phyloP scores from a whole-genome alignment of 805 yeast genomes.

The Lipomyces orientalis region DNA sequence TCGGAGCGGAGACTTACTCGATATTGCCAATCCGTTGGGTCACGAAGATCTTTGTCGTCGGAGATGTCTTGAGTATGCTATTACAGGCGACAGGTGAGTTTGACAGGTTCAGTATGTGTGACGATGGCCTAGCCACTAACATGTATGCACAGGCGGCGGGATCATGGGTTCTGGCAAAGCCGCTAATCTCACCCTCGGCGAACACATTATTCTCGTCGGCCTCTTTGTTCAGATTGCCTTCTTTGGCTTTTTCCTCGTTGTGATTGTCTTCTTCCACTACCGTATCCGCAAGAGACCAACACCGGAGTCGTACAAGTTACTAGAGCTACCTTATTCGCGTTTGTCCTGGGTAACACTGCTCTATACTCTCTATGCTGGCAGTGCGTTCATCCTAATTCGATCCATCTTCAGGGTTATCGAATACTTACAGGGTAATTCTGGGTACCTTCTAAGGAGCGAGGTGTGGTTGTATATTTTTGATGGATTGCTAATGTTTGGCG shows the following conservation, averaged over 20 bases:
- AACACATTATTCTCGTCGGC: conserved; percentile 43
- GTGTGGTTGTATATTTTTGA: conserved; percentile 14
- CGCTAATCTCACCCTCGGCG: conserved; percentile 33
- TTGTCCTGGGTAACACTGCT: neutral
- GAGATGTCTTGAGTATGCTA: conserved; percentile 34
- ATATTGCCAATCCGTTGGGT: conserved; percentile 30
- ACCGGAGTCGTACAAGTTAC: neutral
- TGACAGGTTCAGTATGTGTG: too few relatives aligned
- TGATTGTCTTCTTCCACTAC: conserved; percentile 35
- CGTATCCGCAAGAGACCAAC: neutral
- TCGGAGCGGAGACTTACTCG: conserved; percentile 29
- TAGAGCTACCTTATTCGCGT: neutral
- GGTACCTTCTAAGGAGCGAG: conserved; percentile 17
- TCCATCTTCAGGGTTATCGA: conserved; percentile 9
- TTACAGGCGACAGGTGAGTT: too few relatives aligned
- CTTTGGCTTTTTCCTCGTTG: conserved; percentile 43
- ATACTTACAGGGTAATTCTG: conserved; percentile 11
- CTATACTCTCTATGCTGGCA: conserved; percentile 4
- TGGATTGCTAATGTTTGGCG: conserved; percentile 12
- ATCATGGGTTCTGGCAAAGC: neutral
- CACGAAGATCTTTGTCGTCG: conserved; percentile 39
- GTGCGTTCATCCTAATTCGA: conserved; percentile 12
- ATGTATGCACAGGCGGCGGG: neutral
- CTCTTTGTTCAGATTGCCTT: conserved; percentile 45
- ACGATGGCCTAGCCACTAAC: too few relatives aligned